phyloP scores from a whole-genome alignment of 2,329 filamentous ascomycete species.

The Paracoccidioides lutzii region DNA sequence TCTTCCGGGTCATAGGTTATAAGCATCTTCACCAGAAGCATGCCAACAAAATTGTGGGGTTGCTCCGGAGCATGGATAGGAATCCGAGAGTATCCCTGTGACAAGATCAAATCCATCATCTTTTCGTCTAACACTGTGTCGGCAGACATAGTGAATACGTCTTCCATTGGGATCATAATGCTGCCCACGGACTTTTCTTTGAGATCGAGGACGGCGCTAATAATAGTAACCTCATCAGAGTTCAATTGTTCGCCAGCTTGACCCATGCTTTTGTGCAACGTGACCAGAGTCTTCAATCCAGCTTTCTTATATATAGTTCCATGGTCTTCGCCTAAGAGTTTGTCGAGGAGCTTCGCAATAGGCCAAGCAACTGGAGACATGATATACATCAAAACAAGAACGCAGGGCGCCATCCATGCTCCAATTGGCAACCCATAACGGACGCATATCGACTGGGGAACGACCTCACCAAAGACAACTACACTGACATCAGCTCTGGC shows the following conservation, averaged over 20 bases:
- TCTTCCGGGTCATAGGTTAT: slow-evolving; percentile 98
- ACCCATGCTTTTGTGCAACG: slow-evolving; percentile 71
- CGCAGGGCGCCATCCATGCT: slow-evolving; percentile 80
- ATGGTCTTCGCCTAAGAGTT: slow-evolving; percentile 83
- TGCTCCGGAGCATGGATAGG: slow-evolving; percentile 84
- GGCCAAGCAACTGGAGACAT: slow-evolving; percentile 86
- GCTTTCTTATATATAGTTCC: slow-evolving; percentile 97
- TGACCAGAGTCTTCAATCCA: slow-evolving; percentile 89
- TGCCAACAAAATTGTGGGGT: slow-evolving; percentile 79
- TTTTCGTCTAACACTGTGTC: slow-evolving; percentile 84
- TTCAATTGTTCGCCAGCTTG: slow-evolving; percentile 76
- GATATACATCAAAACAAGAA: slow-evolving; percentile 81
- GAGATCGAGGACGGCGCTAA: slow-evolving; percentile 87
- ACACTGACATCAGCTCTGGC: slow-evolving; percentile 5
- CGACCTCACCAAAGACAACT: slow-evolving; percentile 98
- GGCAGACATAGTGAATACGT: slow-evolving; percentile 93
- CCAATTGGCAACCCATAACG: slow-evolving; percentile 92
- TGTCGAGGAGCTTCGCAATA: slow-evolving; percentile 88
- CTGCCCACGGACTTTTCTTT: slow-evolving; percentile 90
- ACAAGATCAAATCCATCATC: slow-evolving; percentile 88
- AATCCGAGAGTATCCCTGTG: slow-evolving; percentile 88
- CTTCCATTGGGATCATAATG: slow-evolving; percentile 98
- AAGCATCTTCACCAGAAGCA: slow-evolving; percentile 95
- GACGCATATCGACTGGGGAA: slow-evolving; percentile 91
- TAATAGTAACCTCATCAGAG: slow-evolving; percentile 96